Conservation (phyloP, 768 basidiomycete species). For the Leccinum imitatum region DNA sequence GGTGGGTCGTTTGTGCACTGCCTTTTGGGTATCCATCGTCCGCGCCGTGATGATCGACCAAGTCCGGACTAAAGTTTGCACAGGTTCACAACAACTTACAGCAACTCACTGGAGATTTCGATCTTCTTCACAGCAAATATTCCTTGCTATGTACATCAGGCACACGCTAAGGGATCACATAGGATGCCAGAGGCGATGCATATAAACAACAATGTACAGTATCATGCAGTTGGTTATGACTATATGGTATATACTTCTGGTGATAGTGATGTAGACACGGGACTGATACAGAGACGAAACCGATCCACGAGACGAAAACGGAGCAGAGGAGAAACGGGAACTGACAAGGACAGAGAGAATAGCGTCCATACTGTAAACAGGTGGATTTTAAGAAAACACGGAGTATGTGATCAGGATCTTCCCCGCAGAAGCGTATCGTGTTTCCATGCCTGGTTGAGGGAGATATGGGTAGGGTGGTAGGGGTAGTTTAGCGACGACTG, state of each 20-base stretch:
- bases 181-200: conserved; percentile 11
- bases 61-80: conserved; percentile 1
- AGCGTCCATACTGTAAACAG: not conserved
- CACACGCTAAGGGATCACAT: conserved; percentile 17
- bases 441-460: conserved; percentile 48
- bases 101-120: conserved; percentile 4
- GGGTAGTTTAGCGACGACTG: conserved; percentile 43
- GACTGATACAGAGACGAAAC: conserved; percentile 23
- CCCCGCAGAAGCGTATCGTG: conserved; percentile 42
- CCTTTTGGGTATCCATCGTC: conserved; percentile 12
- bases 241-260: conserved; percentile 34
- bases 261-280: conserved; percentile 24
- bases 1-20: conserved; percentile 28
- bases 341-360: not conserved
- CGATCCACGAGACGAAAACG: conserved; percentile 20
- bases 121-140: conserved; percentile 12
- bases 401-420: conserved; percentile 22
- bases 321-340: conserved; percentile 5
- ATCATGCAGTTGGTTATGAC: conserved; percentile 29
- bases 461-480: conserved; percentile 38
- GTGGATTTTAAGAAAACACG: not conserved
- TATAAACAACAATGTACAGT: conserved; percentile 36
- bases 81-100: conserved; percentile 6
- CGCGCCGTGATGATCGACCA: conserved; percentile 24
- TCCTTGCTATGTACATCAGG: conserved; percentile 26